Base-by-base conservation (phyloP, 768 basidiomycete species). In the Leccinum barrowsii region DNA sequence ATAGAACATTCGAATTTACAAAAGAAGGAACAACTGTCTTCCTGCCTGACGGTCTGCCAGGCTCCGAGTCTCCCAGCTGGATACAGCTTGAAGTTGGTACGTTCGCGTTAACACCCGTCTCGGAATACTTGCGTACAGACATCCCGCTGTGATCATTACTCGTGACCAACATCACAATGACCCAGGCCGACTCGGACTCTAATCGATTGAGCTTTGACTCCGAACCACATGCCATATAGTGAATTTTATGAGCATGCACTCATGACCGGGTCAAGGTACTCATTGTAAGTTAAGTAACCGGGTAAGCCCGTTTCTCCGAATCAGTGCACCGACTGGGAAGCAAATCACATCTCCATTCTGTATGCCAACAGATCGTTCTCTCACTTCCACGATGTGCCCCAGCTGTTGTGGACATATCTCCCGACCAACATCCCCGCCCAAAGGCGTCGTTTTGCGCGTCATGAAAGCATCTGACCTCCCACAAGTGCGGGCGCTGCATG, bases 401-500 rank as follows among this genome's bases (percentile, higher is more conserved):
- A 50, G 32, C 53, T 34, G 19, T 37, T 53, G 53, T 34, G 53
- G 42, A 22, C 35, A 37, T 19, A 21, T 19, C 44, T 22, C 19
- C 3, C 44, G 7, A 11, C 55, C 61, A 44, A 35, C 22, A 17
- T 19, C 59, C 35, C 50, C 47, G 11, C 48, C 59, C 5, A 57
- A 61, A 21, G 54, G 52, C 7, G 21, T 74, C 30, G 37, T 28
- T 17, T 52, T 72, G 7, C 71, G 71, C 7, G 24, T 55, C 21
- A 71, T 72, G 71, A 72, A 64, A 24, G 52, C 69, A 35, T 65
- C 71, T 2, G 71, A 72, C 30, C 57, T 74, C 28, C 61, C 63
- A 13, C 63, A 66, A 32, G 62, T 74, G 24, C 67, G 69, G 50
- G 50, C 54, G 19, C 47, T 72, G 21, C 71, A 72, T 42, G 71